A percentile compares a stretch with the other conserved stretches of the same genome.
phyloP scores from a whole-genome alignment of 1,284 basidiomycete genomes.

The Athelia psychrophila region DNA sequence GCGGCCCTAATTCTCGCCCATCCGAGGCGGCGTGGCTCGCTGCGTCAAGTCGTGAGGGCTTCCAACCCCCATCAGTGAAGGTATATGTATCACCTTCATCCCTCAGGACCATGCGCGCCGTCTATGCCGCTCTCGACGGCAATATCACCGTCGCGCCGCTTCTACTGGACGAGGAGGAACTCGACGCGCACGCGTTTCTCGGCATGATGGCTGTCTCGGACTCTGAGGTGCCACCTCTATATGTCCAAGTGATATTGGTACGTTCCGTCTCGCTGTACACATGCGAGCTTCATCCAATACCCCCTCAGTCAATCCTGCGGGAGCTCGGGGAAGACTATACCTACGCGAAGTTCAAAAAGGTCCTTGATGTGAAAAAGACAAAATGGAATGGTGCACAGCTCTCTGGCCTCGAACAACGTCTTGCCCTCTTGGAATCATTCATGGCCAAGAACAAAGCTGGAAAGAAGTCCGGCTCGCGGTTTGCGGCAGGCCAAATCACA shows the following conservation, averaged over 20 bases:
- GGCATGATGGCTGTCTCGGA: conserved; percentile 67
- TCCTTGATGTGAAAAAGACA: conserved; percentile 43
- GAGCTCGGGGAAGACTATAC: conserved; percentile 46
- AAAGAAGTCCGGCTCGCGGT: conserved; percentile 18
- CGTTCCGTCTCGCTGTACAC: conserved; percentile 14
- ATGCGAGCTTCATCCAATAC: not conserved
- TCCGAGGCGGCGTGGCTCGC: conserved; percentile 66
- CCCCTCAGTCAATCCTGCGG: conserved; percentile 36
- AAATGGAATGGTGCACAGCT: conserved; percentile 52
- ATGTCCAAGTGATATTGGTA: conserved; percentile 62
- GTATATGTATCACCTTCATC: conserved; percentile 67
- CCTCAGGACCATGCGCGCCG: conserved; percentile 52
- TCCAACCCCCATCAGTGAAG: conserved; percentile 44
- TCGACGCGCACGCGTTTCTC: conserved; percentile 64
- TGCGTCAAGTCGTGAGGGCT: conserved; percentile 28
- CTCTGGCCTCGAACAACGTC: conserved; percentile 53
- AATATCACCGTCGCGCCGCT: conserved; percentile 53
- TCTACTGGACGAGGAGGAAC: conserved; percentile 54
- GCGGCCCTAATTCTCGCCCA: conserved; percentile 51
- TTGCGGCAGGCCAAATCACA: conserved; percentile 42
- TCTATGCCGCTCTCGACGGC: conserved; percentile 51
- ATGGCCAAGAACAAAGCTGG: conserved; percentile 27
- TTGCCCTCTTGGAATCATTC: conserved; percentile 54
- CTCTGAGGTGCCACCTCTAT: conserved; percentile 58
- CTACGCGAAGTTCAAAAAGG: conserved; percentile 42